phyloP scores from a whole-genome alignment of 169 alveolate genomes.

The Eimeria tenella region DNA sequence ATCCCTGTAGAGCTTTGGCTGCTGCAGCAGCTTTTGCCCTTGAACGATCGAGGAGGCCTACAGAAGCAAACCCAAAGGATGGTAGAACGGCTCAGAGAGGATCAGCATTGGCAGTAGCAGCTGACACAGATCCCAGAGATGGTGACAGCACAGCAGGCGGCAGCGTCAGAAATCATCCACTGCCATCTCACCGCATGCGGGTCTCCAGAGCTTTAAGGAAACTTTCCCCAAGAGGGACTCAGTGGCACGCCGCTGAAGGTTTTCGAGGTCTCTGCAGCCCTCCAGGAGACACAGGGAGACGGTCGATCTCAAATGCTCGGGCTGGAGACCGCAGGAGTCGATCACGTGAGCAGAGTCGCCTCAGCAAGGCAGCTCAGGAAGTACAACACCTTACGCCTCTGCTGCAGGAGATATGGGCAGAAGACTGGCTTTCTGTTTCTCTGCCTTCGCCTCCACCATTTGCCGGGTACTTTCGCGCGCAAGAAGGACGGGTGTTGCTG shows the following conservation, averaged over 20 bases:
- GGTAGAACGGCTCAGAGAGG: not conserved
- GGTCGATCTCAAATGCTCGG: not conserved
- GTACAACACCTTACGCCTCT: conserved; percentile 53
- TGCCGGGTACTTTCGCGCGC: conserved; percentile 37
- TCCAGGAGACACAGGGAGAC: conserved; percentile 3
- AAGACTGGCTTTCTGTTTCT: conserved; percentile 70
- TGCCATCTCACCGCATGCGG: conserved; percentile 38
- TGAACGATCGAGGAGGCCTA: not conserved
- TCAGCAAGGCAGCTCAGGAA: conserved; percentile 47
- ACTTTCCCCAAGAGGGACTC: not conserved
- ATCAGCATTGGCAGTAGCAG: not conserved
- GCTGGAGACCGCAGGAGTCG: not conserved
- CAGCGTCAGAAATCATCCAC: not conserved
- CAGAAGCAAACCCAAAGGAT: not conserved
- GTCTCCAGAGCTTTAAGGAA: not conserved
- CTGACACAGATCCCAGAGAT: not conserved
- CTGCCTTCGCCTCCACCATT: conserved; percentile 73
- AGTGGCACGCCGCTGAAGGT: not conserved
- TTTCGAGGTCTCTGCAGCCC: not conserved
- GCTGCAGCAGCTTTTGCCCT: conserved; percentile 43
- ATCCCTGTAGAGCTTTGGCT: conserved; percentile 51
- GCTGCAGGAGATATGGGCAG: conserved; percentile 72
- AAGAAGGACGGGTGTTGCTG: conserved; percentile 50
- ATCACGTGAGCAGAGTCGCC: not conserved
- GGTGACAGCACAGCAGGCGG: conserved; percentile 13